These are phyloP conservation scores for Russula sp. DNA, from an alignment of 768 basidiomycete species.

Conservation along the genomic window DNA sequence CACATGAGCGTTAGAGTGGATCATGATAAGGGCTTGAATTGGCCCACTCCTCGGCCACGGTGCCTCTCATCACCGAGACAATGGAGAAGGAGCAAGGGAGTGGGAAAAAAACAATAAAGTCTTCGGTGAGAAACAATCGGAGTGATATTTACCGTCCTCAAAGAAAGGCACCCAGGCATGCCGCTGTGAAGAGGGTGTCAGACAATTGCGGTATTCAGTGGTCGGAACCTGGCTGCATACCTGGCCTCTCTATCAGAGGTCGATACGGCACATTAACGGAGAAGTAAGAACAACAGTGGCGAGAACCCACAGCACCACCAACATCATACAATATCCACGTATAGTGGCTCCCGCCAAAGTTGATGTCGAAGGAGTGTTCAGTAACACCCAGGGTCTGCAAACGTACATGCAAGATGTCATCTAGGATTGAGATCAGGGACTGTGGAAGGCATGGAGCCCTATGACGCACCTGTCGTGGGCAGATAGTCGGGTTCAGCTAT, in stretches of 20 bases:
- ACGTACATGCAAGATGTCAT: constrained; percentile 73
- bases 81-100: constrained; percentile 48
- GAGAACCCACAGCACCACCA: constrained; percentile 62
- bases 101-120: constrained; percentile 60
- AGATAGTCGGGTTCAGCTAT: constrained; percentile 65
- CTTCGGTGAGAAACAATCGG: constrained; percentile 17
- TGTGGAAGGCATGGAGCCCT: neutral
- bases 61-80: neutral
- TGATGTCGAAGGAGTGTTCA: constrained; percentile 68
- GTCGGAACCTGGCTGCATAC: constrained; percentile 3
- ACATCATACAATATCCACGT: constrained; percentile 82
- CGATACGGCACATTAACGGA: constrained; percentile 15
- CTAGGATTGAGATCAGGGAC: constrained; percentile 33
- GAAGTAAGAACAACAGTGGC: neutral
- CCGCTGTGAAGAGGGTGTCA: constrained; percentile 38
- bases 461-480: constrained; percentile 55
- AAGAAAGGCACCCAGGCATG: constrained; percentile 83
- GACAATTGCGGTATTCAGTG: neutral
- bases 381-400: constrained; percentile 76
- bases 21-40: neutral
- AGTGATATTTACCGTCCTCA: constrained; percentile 47
- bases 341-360: constrained; percentile 54
- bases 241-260: constrained; percentile 21
- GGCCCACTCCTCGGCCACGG: neutral
- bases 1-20: neutral